Conservation (phyloP, 225 moss, liverwort and hornwort species). For the Straminergon stramineum region DNA sequence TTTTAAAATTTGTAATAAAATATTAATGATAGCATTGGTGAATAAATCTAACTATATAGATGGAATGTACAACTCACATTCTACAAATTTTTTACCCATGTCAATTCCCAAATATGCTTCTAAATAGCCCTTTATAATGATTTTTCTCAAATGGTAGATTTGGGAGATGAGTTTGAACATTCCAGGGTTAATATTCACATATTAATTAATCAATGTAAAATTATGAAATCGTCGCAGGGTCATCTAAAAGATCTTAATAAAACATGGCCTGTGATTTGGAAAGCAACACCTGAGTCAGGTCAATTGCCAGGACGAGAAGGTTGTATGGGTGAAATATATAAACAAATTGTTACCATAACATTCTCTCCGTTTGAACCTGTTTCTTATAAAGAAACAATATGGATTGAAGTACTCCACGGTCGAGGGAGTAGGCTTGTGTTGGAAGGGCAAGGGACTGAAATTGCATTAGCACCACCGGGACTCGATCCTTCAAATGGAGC, state of each 20-base stretch:
- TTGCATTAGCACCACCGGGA: neutral
- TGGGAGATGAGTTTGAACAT: too few species aligned
- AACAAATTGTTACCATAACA: slow-evolving; percentile 30
- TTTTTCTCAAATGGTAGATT: too few species aligned
- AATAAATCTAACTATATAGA: too few species aligned
- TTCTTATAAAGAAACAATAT: slow-evolving; percentile 12
- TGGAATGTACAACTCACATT: too few species aligned
- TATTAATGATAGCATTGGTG: too few species aligned
- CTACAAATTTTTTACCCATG: too few species aligned
- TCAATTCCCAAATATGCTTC: too few species aligned
- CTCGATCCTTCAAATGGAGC: neutral
- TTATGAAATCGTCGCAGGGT: neutral
- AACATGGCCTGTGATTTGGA: slow-evolving; percentile 42
- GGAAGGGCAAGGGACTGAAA: slow-evolving; percentile 20
- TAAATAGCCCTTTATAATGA: too few species aligned
- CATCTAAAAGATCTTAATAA: slow-evolving; percentile 36
- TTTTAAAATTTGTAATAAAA: too few species aligned
- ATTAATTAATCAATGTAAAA: neutral
- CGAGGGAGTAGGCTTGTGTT: slow-evolving; percentile 31
- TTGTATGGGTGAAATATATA: slow-evolving; percentile 5
- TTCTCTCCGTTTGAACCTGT: slow-evolving; percentile 35
- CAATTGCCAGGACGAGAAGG: slow-evolving; percentile 24
- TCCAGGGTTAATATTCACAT: too few species aligned
- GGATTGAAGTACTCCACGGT: slow-evolving; percentile 26
- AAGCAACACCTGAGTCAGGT: slow-evolving; percentile 29